phyloP scores from a whole-genome alignment of 78 protist species.

The Mantamonas sphyraenae region DNA sequence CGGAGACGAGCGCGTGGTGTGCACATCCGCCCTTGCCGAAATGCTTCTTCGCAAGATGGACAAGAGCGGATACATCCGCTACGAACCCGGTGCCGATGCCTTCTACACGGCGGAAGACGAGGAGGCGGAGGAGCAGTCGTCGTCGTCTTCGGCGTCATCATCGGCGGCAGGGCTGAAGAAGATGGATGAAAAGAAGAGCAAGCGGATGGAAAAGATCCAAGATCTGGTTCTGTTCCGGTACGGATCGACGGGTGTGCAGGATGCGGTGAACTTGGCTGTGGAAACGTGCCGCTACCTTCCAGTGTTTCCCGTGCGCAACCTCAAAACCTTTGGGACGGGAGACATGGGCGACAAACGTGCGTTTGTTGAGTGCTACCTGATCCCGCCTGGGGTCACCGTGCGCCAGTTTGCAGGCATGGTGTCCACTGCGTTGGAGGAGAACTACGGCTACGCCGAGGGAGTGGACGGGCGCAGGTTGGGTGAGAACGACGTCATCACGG shows the following conservation, averaged over 20 bases:
- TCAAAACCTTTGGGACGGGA: no score
- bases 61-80: conserved; percentile 14
- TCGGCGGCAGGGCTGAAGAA: background rate
- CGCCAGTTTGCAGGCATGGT: background rate
- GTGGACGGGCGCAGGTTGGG: background rate
- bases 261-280: no score
- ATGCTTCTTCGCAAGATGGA: conserved; percentile 25
- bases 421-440: conserved; percentile 43
- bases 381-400: conserved; percentile 44
- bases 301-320: no score
- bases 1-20: conserved; percentile 22
- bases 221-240: conserved; percentile 14
- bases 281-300: no score
- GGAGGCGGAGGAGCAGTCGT: no score
- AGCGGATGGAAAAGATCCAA: background rate
- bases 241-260: conserved; percentile 31
- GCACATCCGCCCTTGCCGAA: conserved; percentile 45
- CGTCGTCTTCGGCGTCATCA: no score
- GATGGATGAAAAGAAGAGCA: background rate
- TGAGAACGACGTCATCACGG: no score
- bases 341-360: no score
- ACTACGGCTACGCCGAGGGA: conserved; percentile 48
- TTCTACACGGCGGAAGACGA: conserved; percentile 9
- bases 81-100: conserved; percentile 34
- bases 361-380: conserved; percentile 40